Conservation (phyloP, 257 asterid species). For the Nemophila menziesii region DNA sequence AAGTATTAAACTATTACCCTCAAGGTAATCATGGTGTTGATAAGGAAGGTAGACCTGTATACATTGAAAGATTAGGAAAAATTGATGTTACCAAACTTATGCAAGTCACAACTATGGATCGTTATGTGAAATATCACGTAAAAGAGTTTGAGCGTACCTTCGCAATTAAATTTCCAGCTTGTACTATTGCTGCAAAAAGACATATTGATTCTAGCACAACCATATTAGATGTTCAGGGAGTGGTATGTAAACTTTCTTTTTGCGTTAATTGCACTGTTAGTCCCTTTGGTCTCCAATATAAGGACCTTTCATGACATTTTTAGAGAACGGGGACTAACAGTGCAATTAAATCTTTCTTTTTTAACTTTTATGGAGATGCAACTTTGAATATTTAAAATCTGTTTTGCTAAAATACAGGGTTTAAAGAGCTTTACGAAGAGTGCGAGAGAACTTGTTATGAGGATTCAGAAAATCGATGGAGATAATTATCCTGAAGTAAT, state of each 20-base stretch:
- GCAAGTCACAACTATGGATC: slow-evolving; percentile 89
- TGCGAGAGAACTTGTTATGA: slow-evolving; percentile 77
- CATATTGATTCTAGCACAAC: slow-evolving; percentile 95
- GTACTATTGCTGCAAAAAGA: slow-evolving; percentile 88
- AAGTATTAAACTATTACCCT: slow-evolving; percentile 79
- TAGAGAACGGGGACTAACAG: too few relatives aligned
- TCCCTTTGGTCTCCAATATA: neutral
- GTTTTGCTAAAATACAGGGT: slow-evolving; percentile 35
- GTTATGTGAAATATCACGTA: slow-evolving; percentile 78
- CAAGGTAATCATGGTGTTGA: slow-evolving; percentile 97
- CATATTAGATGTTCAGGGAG: slow-evolving; percentile 95
- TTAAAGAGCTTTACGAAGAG: slow-evolving; percentile 72
- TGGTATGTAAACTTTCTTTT: slow-evolving; percentile 43
- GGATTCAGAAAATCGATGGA: slow-evolving; percentile 89
- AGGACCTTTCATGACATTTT: neutral
- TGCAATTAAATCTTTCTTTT: too few relatives aligned
- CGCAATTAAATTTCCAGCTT: slow-evolving; percentile 82
- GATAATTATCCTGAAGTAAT: slow-evolving; percentile 90
- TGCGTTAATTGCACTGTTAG: neutral
- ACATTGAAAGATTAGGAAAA: slow-evolving; percentile 86
- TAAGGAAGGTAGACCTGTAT: slow-evolving; percentile 89
- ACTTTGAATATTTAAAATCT: neutral
- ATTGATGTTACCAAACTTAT: slow-evolving; percentile 77
- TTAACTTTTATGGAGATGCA: neutral
- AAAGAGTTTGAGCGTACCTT: slow-evolving; percentile 76